Percentiles rank a stretch among this genome's conserved stretches.
phyloP scores from a whole-genome alignment of 2,329 filamentous ascomycete species.

The Fusarium aywerte region DNA sequence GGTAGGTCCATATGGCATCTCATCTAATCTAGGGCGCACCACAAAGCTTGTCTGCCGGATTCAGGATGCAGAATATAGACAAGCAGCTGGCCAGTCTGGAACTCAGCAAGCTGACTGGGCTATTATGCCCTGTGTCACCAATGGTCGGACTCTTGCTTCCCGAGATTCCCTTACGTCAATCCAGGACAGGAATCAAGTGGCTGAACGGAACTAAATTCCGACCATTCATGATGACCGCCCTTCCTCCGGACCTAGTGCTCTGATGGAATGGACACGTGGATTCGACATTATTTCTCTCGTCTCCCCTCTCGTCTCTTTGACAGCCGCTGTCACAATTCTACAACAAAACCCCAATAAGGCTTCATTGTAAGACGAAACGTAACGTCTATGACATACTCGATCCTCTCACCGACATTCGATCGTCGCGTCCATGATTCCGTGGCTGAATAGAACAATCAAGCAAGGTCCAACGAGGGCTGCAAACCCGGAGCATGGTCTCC shows the following conservation, averaged over 20 bases:
- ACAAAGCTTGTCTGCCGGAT: too few species aligned
- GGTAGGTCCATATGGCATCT: too few species aligned
- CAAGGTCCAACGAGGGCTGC: neutral
- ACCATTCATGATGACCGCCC: neutral
- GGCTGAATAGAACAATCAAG: neutral
- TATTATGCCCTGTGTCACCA: too few species aligned
- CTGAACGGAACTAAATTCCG: neutral
- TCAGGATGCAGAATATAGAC: too few species aligned
- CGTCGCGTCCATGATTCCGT: neutral
- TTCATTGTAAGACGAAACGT: neutral
- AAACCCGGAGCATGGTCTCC: constrained; percentile 7
- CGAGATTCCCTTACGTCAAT: neutral
- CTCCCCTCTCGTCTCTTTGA: neutral
- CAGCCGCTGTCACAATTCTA: neutral
- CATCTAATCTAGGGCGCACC: too few species aligned
- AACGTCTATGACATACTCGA: neutral
- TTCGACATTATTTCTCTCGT: neutral
- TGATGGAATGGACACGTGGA: neutral
- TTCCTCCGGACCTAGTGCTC: neutral
- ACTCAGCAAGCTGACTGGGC: too few species aligned
- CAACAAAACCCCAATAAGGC: neutral
- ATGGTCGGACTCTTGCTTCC: neutral
- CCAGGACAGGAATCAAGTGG: neutral
- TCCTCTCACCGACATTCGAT: neutral
- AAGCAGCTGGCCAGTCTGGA: too few species aligned